Percentiles rank a stretch among this genome's conserved stretches.
These are phyloP conservation scores for Caryopteris hybrid DNA, from an alignment of 305 asterid species.

Conservation along the genomic window DNA sequence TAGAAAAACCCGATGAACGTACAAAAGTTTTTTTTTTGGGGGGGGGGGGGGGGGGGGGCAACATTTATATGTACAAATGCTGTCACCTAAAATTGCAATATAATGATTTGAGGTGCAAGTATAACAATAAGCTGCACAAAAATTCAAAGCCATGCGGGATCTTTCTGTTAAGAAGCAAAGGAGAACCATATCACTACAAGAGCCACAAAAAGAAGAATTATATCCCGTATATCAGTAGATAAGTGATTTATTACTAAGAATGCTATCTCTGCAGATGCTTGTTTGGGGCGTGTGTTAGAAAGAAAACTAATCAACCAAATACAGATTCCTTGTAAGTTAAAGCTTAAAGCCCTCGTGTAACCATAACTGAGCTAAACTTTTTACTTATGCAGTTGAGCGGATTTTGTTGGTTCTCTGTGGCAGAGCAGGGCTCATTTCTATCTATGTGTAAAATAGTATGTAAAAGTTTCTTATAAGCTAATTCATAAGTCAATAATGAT, in stretches of 20 bases:
- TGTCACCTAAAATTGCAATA: background rate
- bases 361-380: background rate
- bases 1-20: background rate
- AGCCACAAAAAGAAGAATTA: background rate
- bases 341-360: background rate
- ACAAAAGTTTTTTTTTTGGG: background rate
- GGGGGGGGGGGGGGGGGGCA: too few species aligned
- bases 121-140: too few species aligned
- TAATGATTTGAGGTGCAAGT: background rate
- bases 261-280: background rate
- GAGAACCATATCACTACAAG: background rate
- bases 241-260: background rate
- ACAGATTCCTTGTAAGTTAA: background rate
- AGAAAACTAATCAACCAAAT: background rate
- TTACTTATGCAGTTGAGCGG: background rate
- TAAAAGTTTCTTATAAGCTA: too few species aligned
- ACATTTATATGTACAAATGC: too few species aligned
- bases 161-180: background rate
- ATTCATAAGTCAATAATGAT: too few species aligned
- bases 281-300: background rate
- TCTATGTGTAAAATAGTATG: too few species aligned
- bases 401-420: background rate
- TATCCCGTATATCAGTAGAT: background rate
- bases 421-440: background rate
- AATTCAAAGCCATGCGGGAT: too few species aligned